Evolutionary conservation across 1,284 basidiomycete genomes (phyloP).

Genomic region (Irpex sp.): DNA sequence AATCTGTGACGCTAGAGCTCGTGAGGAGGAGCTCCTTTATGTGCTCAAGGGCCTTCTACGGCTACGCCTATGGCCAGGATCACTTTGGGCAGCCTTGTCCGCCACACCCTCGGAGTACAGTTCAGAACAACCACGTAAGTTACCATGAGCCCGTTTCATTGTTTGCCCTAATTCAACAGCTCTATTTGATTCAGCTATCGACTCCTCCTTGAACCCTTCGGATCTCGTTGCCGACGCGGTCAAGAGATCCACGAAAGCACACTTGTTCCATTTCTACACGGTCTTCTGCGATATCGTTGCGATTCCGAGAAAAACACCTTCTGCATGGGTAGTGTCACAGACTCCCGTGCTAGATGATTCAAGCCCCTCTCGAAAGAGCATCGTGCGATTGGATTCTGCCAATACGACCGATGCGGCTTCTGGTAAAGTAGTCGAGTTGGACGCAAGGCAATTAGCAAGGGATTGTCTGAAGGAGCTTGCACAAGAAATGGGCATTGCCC

Average conservation of each 20-base stretch:
- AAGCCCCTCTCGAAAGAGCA: not conserved
- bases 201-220: slow-evolving; percentile 42
- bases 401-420: slow-evolving; percentile 9
- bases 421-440: slow-evolving; percentile 44
- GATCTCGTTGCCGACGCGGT: slow-evolving; percentile 63
- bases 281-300: slow-evolving; percentile 77
- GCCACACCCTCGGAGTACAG: slow-evolving; percentile 55
- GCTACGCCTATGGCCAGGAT: slow-evolving; percentile 68
- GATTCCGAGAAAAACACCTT: slow-evolving; percentile 59
- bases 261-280: slow-evolving; percentile 83
- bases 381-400: slow-evolving; percentile 8
- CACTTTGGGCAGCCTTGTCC: slow-evolving; percentile 72
- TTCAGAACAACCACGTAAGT: slow-evolving; percentile 50
- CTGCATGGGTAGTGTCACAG: slow-evolving; percentile 51
- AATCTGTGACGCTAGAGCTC: slow-evolving; percentile 44
- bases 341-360: not conserved
- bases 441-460: slow-evolving; percentile 64
- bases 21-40: slow-evolving; percentile 89
- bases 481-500: slow-evolving; percentile 57
- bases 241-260: slow-evolving; percentile 69
- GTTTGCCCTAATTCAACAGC: not conserved
- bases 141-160: not conserved
- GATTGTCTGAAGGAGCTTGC: slow-evolving; percentile 73
- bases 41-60: slow-evolving; percentile 74
- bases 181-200: slow-evolving; percentile 32